phyloP scores from a whole-genome alignment of 2,329 filamentous ascomycete genomes.

The Raffaelea albimanens region DNA sequence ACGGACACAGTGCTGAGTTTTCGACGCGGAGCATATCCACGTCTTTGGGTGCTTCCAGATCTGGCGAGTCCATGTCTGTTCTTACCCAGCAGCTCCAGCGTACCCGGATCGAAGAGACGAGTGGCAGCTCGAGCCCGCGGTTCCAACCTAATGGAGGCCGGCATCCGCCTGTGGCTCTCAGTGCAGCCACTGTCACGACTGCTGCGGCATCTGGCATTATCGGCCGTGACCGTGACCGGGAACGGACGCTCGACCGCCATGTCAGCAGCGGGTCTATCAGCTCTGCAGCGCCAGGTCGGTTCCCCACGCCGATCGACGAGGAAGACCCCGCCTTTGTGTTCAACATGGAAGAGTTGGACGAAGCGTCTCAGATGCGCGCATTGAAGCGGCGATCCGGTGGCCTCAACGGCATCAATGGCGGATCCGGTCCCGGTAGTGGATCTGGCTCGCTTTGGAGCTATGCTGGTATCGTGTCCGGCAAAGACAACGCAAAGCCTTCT shows the following conservation, averaged over 20 bases:
- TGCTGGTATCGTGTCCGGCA: slow-evolving; percentile 18
- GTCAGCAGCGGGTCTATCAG: slow-evolving; percentile 50
- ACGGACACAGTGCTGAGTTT: slow-evolving; percentile 13
- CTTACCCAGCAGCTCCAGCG: slow-evolving; percentile 55
- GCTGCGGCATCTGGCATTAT: slow-evolving; percentile 19
- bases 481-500: not conserved
- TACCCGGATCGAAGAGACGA: slow-evolving; percentile 41
- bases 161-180: slow-evolving; percentile 23
- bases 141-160: slow-evolving; percentile 40
- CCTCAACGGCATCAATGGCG: slow-evolving; percentile 12
- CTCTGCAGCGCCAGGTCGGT: slow-evolving; percentile 43
- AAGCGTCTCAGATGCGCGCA: slow-evolving; percentile 26
- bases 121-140: slow-evolving; percentile 33
- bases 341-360: slow-evolving; percentile 55
- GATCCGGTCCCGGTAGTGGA: slow-evolving; percentile 14
- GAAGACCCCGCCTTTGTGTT: slow-evolving; percentile 57
- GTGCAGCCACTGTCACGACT: slow-evolving; percentile 20
- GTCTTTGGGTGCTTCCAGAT: slow-evolving; percentile 17
- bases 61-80: slow-evolving; percentile 45
- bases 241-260: slow-evolving; percentile 43
- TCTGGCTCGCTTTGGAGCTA: slow-evolving; percentile 27
- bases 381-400: slow-evolving; percentile 7
- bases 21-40: not conserved
- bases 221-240: slow-evolving; percentile 25
- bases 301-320: slow-evolving; percentile 56